Conservation (phyloP, 2,329 filamentous ascomycete genomes). For the Septoria linicola region DNA sequence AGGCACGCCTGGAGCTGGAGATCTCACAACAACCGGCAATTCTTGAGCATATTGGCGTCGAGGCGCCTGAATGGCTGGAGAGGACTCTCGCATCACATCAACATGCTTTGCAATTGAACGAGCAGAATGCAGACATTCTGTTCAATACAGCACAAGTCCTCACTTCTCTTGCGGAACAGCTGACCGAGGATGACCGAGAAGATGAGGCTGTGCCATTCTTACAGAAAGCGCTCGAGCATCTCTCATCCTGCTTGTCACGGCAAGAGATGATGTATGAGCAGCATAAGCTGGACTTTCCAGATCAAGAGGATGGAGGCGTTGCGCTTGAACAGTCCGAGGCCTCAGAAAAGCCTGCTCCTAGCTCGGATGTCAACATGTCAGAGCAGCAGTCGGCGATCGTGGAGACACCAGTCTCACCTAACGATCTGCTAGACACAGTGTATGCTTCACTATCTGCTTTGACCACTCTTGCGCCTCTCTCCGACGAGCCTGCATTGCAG, state of each 20-base stretch:
- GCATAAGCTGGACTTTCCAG: conserved; percentile 35
- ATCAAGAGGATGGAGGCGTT: conserved; percentile 37
- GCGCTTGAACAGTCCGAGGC: conserved; percentile 25
- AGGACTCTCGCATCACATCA: conserved; percentile 64
- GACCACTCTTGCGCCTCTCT: conserved; percentile 50
- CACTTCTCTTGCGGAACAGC: conserved; percentile 62
- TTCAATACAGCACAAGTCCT: conserved; percentile 73
- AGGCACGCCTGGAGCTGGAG: conserved; percentile 69
- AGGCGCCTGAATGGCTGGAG: conserved; percentile 56
- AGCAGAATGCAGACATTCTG: conserved; percentile 64
- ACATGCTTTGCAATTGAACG: conserved; percentile 58
- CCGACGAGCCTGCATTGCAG: conserved; percentile 50
- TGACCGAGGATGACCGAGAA: conserved; percentile 52
- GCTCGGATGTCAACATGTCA: conserved; percentile 33
- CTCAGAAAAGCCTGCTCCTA: conserved; percentile 13
- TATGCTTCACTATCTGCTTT: conserved; percentile 58
- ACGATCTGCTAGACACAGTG: conserved; percentile 66
- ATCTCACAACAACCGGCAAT: conserved; percentile 66
- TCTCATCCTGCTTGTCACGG: conserved; percentile 51
- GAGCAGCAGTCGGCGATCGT: conserved; percentile 65
- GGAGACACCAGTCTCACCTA: conserved; percentile 64
- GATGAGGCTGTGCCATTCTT: conserved; percentile 54
- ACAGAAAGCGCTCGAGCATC: conserved; percentile 61
- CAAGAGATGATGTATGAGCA: conserved; percentile 50
- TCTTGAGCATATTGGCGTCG: conserved; percentile 56